phyloP scores from a whole-genome alignment of 352 stramenopile genomes.

The Globisporangium megalacanthum region DNA sequence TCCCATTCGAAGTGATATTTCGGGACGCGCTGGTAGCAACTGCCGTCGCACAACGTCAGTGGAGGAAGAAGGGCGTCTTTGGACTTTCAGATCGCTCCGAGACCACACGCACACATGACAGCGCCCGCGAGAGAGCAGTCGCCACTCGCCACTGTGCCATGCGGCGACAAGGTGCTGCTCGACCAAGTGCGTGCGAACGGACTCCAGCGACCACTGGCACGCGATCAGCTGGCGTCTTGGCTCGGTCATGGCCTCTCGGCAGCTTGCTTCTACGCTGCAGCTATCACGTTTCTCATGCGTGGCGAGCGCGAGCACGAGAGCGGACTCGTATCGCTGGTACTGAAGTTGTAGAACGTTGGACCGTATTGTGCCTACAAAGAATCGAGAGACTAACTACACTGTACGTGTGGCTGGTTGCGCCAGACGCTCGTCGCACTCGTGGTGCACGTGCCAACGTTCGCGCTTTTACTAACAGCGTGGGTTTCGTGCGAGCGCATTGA shows the following conservation, averaged over 20 bases:
- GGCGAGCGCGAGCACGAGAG: constrained; percentile 2
- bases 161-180: constrained; percentile 17
- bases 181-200: constrained; percentile 57
- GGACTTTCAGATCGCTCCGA: too few species aligned
- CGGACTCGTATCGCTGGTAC: constrained; percentile 14
- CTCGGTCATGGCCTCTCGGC: constrained; percentile 60
- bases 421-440: constrained; percentile 48
- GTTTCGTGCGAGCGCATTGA: constrained; percentile 70
- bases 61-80: background rate
- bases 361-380: constrained; percentile 2
- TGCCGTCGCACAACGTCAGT: background rate
- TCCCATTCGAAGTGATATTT: background rate
- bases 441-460: constrained; percentile 42
- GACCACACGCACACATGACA: background rate
- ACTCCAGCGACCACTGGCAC: constrained; percentile 62
- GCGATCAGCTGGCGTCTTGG: constrained; percentile 76
- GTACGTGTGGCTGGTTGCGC: background rate
- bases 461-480: constrained; percentile 56
- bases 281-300: constrained; percentile 18
- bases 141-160: background rate
- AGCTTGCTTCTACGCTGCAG: constrained; percentile 51
- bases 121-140: background rate
- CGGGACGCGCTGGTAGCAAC: background rate
- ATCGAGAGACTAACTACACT: constrained; percentile 7
- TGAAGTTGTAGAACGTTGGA: background rate